Conservation (phyloP, 1,284 basidiomycete genomes). For the Vanrija sp. region DNA sequence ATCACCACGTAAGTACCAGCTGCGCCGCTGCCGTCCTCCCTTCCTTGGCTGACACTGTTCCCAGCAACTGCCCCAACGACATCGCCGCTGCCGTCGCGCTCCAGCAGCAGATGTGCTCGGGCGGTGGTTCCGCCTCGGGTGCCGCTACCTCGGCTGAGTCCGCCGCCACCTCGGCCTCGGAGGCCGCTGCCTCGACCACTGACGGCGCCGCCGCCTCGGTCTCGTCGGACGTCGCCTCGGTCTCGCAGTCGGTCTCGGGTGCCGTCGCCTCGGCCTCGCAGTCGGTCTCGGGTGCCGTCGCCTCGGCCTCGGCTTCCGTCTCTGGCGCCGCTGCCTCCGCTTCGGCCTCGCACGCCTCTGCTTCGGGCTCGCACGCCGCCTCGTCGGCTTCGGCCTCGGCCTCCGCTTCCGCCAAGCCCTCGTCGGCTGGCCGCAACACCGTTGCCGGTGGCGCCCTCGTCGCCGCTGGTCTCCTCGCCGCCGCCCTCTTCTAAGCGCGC, state of each 20-base stretch:
- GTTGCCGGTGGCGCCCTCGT: background rate
- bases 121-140: too few species aligned
- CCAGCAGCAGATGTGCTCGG: background rate
- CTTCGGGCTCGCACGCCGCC: background rate
- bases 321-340: background rate
- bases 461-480: background rate
- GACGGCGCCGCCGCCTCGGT: background rate
- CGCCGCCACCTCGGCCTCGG: background rate
- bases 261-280: background rate
- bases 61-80: background rate
- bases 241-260: background rate
- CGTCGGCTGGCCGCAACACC: background rate
- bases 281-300: background rate
- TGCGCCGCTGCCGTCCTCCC: too few species aligned
- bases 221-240: background rate
- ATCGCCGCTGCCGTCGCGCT: background rate
- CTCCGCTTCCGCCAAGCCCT: background rate
- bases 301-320: background rate
- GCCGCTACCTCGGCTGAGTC: background rate
- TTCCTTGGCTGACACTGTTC: too few species aligned
- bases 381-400: background rate
- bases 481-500: background rate
- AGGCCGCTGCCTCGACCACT: background rate
- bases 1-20: constrained; percentile 24
- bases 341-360: background rate